Base-by-base conservation (phyloP, 768 basidiomycete genomes). In the Candolleomyces eurysporus region DNA sequence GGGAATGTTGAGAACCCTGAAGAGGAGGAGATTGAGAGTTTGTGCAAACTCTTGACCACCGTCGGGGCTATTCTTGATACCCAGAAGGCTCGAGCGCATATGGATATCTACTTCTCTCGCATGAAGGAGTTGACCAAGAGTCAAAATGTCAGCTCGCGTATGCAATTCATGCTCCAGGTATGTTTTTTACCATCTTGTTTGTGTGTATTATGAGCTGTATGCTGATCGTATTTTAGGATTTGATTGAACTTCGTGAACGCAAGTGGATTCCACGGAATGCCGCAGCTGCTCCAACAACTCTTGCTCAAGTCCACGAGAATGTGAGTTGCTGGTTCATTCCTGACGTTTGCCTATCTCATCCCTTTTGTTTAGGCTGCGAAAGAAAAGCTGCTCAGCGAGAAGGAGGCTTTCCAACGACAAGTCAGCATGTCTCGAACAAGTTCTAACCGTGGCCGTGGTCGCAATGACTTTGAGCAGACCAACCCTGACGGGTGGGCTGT, bases 81-180 rank as follows among this genome's bases (percentile, higher is more conserved):
- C 7, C 75, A 74, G 26, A 94, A 93, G 78, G 89, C 92, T 32
- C 85, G 83, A 52, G 88, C 87, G 16, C 91, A 93, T 68, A 91
- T 98, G 86, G 89, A 91, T 67, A 89, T 96, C 36, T 97, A 97
- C 82, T 97, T 98, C 80, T 80, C 83, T 42, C 85, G 96, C 59
- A 94, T 99, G 88, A 85, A 87, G 70, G 87, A 91, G 72, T 79
- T 98, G 64, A 78, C 83, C 46, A 89, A 88, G 77, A 92, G 86
- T 67, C 74, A 67, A 16, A 88, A 89, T 57, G 87, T 97, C 63
- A 87, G 85, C 61, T 83, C 94, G 17, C 90, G 97, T 68, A 92
- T 98, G 84, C 87, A 89, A 59, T 98, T 91, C 76, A 97, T 98
- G 95, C 82, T 99, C 60, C 87, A 93, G 87, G 96, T 96, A 26